Evolutionary conservation across 2,329 filamentous ascomycete species (phyloP).

Genomic region (Colletotrichum musae): DNA sequence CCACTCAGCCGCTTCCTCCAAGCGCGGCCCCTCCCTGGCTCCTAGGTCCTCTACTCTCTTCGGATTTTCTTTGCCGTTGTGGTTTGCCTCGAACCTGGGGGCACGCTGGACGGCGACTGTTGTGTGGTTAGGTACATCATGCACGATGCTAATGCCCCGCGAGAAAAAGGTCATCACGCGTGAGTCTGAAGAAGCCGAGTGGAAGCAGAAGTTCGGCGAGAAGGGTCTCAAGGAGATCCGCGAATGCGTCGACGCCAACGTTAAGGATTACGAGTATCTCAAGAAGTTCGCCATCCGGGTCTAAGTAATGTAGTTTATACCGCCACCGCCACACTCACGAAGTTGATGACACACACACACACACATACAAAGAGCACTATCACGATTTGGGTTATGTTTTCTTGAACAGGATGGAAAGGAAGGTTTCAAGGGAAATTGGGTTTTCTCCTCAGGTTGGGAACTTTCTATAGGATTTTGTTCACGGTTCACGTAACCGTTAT

Average conservation of each 20-base stretch:
- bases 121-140: slow-evolving; percentile 2
- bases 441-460: slow-evolving; percentile 1
- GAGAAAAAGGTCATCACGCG: slow-evolving; percentile 73
- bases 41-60: slow-evolving; percentile 8
- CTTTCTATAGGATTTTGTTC: slow-evolving; percentile 20
- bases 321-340: slow-evolving; percentile 17
- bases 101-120: slow-evolving; percentile 19
- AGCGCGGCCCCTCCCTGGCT: slow-evolving; percentile 20
- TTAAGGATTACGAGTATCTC: slow-evolving; percentile 84
- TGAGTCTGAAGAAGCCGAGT: slow-evolving; percentile 79
- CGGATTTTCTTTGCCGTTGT: slow-evolving; percentile 13
- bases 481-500: slow-evolving; percentile 39
- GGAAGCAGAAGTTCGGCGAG: slow-evolving; percentile 81
- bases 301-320: slow-evolving; percentile 47
- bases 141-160: slow-evolving; percentile 37
- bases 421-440: neutral
- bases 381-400: neutral
- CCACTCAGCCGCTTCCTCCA: neutral
- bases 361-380: slow-evolving; percentile 18
- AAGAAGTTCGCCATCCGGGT: slow-evolving; percentile 81
- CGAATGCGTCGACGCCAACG: slow-evolving; percentile 78
- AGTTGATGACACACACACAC: slow-evolving; percentile 31
- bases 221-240: slow-evolving; percentile 79
- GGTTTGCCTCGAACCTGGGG: slow-evolving; percentile 19
- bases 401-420: neutral